phyloP scores from a whole-genome alignment of 441 rosid genomes.

The Gossypium trilobum region DNA sequence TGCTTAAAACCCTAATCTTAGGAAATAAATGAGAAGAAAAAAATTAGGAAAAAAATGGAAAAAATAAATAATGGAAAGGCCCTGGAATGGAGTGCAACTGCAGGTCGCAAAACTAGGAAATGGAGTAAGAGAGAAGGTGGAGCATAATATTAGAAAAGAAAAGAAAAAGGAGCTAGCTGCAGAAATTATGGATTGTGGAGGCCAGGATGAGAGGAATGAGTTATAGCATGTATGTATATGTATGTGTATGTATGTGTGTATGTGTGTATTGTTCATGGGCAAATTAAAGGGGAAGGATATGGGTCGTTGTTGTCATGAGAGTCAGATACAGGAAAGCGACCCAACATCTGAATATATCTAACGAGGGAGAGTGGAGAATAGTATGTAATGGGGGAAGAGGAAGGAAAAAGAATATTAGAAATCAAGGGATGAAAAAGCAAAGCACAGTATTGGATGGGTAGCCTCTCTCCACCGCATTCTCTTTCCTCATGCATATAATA shows the following conservation, averaged over 20 bases:
- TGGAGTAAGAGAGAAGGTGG: slow-evolving; percentile 10
- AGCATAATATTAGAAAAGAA: slow-evolving; percentile 10
- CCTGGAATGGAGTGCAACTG: not conserved
- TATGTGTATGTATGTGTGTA: not conserved
- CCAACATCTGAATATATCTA: slow-evolving; percentile 47
- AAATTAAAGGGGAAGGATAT: slow-evolving; percentile 23
- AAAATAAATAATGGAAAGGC: not conserved
- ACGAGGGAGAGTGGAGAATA: slow-evolving; percentile 11
- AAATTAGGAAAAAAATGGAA: not conserved
- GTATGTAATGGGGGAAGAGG: not conserved
- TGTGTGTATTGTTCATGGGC: slow-evolving; percentile 10
- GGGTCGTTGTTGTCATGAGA: slow-evolving; percentile 62
- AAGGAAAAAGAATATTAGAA: not conserved
- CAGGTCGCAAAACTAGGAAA: not conserved
- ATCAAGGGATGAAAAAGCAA: not conserved
- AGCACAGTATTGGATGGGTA: not conserved
- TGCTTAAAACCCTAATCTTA: not conserved
- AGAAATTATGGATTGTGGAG: not conserved
- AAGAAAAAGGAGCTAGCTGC: not conserved
- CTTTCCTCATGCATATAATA: not conserved
- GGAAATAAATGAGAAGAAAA: not conserved
- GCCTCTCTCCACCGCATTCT: not conserved
- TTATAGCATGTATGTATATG: not conserved
- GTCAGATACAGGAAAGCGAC: slow-evolving; percentile 65
- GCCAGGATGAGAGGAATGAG: slow-evolving; percentile 16